Evolutionary conservation across 1,284 basidiomycete genomes (phyloP).

Genomic region (Malassezia restricta): DNA sequence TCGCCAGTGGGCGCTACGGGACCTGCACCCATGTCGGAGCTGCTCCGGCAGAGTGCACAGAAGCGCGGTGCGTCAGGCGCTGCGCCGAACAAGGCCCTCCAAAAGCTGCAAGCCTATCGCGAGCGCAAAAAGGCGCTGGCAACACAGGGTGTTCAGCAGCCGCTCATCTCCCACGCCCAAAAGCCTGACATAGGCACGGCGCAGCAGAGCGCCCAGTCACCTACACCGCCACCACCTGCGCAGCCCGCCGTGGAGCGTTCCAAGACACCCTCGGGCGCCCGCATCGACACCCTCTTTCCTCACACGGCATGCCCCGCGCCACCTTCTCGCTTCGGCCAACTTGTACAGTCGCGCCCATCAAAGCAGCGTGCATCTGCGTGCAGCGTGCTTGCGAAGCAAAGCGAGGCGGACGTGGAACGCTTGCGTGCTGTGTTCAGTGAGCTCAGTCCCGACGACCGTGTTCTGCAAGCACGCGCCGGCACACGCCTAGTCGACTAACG

Average conservation of each 20-base stretch:
- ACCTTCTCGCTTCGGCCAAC: conserved; percentile 1
- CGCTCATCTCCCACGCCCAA: neutral
- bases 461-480: conserved; percentile 64
- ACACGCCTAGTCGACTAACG: conserved; percentile 48
- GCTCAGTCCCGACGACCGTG: conserved; percentile 76
- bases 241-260: neutral
- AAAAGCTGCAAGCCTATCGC: too few species aligned
- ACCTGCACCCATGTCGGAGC: too few species aligned
- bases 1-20: too few species aligned
- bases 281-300: conserved; percentile 29
- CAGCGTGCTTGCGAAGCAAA: neutral
- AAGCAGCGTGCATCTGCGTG: too few species aligned
- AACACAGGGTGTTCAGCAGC: neutral
- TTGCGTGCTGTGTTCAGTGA: conserved; percentile 54
- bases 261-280: conserved; percentile 9
- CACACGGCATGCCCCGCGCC: neutral
- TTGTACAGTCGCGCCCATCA: neutral
- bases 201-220: neutral
- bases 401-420: conserved; percentile 15
- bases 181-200: too few species aligned
- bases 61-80: too few species aligned
- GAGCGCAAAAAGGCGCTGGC: neutral
- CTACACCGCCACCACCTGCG: neutral
- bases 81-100: neutral
- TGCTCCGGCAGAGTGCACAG: too few species aligned